phyloP scores from a whole-genome alignment of 768 basidiomycete species.

The Lactarius psammicola region DNA sequence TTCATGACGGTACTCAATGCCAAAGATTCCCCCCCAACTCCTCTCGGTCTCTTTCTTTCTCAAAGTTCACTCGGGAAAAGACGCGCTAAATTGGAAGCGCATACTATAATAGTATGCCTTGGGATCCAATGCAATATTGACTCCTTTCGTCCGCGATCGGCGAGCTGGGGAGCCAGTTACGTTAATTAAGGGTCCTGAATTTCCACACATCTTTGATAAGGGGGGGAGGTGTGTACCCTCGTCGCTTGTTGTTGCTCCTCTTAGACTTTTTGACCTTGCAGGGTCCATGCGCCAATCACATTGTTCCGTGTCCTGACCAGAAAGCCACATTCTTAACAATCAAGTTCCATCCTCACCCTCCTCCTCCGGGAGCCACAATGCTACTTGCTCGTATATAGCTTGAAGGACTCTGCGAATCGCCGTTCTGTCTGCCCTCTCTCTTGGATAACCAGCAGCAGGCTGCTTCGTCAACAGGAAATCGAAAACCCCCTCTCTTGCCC shows the following conservation, averaged over 20 bases:
- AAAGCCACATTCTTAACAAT: not conserved
- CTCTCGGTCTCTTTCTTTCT: not conserved
- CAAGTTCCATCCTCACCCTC: not conserved
- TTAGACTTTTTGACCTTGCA: not conserved
- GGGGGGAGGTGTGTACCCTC: not conserved
- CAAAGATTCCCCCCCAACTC: not conserved
- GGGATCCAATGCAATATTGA: not conserved
- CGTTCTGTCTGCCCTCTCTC: not conserved
- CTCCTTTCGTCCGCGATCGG: not conserved
- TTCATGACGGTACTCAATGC: not conserved
- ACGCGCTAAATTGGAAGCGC: not conserved
- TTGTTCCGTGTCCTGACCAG: not conserved
- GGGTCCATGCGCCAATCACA: not conserved
- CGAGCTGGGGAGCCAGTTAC: not conserved
- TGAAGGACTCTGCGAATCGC: not conserved
- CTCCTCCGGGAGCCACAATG: not conserved
- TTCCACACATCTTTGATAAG: not conserved
- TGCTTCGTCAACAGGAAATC: not conserved
- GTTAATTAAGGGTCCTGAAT: not conserved
- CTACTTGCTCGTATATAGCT: not conserved
- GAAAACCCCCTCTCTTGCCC: too few relatives aligned
- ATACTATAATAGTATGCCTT: not conserved
- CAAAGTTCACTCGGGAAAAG: not conserved
- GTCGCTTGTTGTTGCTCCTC: not conserved
- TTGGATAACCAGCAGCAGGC: not conserved